Conservation (phyloP, 768 basidiomycete species). For the Trametes gibbosa region DNA sequence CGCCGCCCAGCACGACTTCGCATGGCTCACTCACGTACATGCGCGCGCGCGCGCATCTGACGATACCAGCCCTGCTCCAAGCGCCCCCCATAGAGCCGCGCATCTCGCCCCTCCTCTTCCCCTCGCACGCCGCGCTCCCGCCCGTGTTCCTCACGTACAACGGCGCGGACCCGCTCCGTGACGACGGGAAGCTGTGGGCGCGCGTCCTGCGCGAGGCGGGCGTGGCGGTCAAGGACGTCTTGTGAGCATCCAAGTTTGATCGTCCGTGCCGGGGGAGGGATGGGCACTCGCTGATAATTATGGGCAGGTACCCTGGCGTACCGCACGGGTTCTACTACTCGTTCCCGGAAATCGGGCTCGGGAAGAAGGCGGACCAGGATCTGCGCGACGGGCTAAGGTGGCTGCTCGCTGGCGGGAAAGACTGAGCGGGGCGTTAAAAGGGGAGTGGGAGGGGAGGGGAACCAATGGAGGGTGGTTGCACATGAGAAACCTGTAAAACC, state of each 20-base stretch:
- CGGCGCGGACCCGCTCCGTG: slow-evolving; percentile 27
- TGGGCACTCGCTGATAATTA: neutral
- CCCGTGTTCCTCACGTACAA: slow-evolving; percentile 24
- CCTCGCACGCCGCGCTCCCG: slow-evolving; percentile 23
- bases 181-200: slow-evolving; percentile 29
- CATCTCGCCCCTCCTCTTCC: slow-evolving; percentile 21
- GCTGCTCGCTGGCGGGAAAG: slow-evolving; percentile 13
- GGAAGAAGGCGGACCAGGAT: slow-evolving; percentile 20
- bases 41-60: too few relatives aligned
- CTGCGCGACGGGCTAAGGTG: slow-evolving; percentile 22
- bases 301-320: slow-evolving; percentile 25
- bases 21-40: too few relatives aligned
- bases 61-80: neutral
- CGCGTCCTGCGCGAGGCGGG: slow-evolving; percentile 23
- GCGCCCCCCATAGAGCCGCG: slow-evolving; percentile 4
- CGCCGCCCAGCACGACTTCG: too few relatives aligned
- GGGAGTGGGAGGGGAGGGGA: too few relatives aligned
- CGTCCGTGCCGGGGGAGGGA: neutral
- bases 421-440: too few relatives aligned
- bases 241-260: slow-evolving; percentile 14
- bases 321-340: slow-evolving; percentile 22
- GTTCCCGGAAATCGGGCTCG: slow-evolving; percentile 11
- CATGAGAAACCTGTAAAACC: too few relatives aligned
- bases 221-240: slow-evolving; percentile 20
- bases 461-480: too few relatives aligned